Evolutionary conservation across 2,329 filamentous ascomycete genomes (phyloP).

Genomic region (Fusarium agapanthi): DNA sequence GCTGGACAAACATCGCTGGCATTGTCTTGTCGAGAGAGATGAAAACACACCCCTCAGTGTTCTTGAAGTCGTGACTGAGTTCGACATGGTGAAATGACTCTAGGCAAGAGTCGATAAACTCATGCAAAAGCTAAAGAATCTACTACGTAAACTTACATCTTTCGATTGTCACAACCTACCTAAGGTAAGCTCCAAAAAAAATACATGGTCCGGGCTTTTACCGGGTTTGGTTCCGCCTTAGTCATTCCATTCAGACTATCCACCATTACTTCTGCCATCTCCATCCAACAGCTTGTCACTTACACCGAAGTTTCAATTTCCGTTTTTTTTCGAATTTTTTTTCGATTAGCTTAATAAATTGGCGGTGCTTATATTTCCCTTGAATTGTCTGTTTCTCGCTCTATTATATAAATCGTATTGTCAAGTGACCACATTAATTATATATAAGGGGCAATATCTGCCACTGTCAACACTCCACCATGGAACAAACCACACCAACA

Average conservation of each 20-base stretch:
- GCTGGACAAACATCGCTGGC: slow-evolving; percentile 54
- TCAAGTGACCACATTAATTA: slow-evolving; percentile 26
- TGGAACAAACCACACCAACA: slow-evolving; percentile 42
- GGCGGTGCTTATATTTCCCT: neutral
- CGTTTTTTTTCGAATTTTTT: neutral
- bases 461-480: slow-evolving; percentile 25
- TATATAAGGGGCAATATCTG: slow-evolving; percentile 1
- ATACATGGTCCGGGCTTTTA: slow-evolving; percentile 39
- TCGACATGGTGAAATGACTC: slow-evolving; percentile 50
- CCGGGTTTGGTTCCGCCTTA: slow-evolving; percentile 32
- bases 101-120: slow-evolving; percentile 13
- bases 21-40: slow-evolving; percentile 48
- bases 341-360: slow-evolving; percentile 6
- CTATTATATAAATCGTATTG: slow-evolving; percentile 10
- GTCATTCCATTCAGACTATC: slow-evolving; percentile 36
- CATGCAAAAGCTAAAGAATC: slow-evolving; percentile 31
- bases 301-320: slow-evolving; percentile 11
- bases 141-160: slow-evolving; percentile 39
- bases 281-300: slow-evolving; percentile 8
- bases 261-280: slow-evolving; percentile 5
- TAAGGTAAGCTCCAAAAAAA: slow-evolving; percentile 35
- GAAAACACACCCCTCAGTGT: slow-evolving; percentile 47
- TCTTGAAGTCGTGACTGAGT: slow-evolving; percentile 48
- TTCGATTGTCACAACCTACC: slow-evolving; percentile 33
- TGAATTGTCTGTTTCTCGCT: neutral